Percentiles rank a stretch among this genome's conserved stretches.
Conservation (phyloP, 108 stramenopile species). For the Chaetoceros muelleri region DNA sequence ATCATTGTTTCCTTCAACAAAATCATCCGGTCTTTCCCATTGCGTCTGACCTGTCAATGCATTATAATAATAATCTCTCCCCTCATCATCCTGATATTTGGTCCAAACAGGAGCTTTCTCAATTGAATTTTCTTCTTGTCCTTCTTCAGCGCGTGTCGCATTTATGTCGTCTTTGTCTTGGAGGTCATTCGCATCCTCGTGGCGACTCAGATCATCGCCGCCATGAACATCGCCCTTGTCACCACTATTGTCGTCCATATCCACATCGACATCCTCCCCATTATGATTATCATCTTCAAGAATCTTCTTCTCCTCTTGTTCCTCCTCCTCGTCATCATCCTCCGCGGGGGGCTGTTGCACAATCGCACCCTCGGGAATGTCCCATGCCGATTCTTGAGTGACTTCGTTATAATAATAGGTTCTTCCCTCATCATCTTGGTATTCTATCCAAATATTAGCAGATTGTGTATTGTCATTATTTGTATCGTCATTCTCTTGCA, state of each 20-base stretch:
- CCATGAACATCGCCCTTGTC: neutral
- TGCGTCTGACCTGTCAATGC: constrained; percentile 14
- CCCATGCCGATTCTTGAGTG: constrained; percentile 67
- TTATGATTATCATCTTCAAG: neutral
- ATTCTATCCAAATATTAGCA: constrained; percentile 31
- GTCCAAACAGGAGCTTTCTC: constrained; percentile 18
- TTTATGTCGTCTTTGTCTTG: neutral
- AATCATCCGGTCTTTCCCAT: constrained; percentile 10
- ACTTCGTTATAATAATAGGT: constrained; percentile 61
- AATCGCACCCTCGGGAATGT: constrained; percentile 34
- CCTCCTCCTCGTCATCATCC: constrained; percentile 10
- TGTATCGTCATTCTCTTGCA: too few relatives aligned
- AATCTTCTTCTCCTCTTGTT: constrained; percentile 6
- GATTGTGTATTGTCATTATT: too few relatives aligned
- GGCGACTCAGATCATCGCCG: neutral
- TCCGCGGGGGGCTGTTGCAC: neutral
- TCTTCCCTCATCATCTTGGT: constrained; percentile 50
- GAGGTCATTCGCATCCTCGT: neutral
- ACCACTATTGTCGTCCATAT: neutral
- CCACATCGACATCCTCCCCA: constrained; percentile 1
- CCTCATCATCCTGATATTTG: constrained; percentile 32
- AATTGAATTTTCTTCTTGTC: neutral
- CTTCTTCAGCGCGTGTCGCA: neutral
- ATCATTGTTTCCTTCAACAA: neutral
- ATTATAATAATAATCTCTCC: constrained; percentile 24